phyloP scores from a whole-genome alignment of 495 filamentous ascomycete genomes.

The Sordaria brevicollis region DNA sequence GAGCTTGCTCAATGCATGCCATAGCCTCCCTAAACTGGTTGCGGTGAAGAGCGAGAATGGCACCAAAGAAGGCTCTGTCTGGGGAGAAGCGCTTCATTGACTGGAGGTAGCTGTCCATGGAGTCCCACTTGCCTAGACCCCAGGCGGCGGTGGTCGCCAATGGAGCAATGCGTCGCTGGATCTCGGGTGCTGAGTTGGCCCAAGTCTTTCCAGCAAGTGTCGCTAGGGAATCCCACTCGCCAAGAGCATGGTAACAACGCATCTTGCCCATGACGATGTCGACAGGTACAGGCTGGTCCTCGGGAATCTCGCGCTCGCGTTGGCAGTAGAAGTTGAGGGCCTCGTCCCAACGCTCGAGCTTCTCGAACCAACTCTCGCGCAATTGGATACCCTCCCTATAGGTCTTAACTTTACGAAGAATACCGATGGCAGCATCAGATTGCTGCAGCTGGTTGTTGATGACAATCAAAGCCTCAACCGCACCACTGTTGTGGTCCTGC shows the following conservation, averaged over 20 bases:
- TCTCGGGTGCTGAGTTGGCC: conserved; percentile 72
- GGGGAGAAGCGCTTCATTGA: conserved; percentile 91
- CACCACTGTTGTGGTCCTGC: conserved; percentile 89
- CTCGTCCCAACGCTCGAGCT: conserved; percentile 95
- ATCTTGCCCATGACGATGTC: conserved; percentile 99
- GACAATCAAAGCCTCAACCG: conserved; percentile 91
- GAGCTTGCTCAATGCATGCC: conserved; percentile 76
- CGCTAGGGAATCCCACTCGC: conserved; percentile 91
- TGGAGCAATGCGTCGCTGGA: conserved; percentile 79
- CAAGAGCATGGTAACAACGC: conserved; percentile 93
- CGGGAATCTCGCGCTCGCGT: conserved; percentile 56
- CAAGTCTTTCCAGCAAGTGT: conserved; percentile 85
- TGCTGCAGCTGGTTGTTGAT: conserved; percentile 99
- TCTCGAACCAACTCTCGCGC: conserved; percentile 97
- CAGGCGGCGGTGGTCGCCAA: conserved; percentile 94
- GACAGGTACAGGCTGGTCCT: conserved; percentile 53
- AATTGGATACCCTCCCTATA: conserved; percentile 87
- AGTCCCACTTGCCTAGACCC: conserved; percentile 91
- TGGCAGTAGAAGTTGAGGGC: conserved; percentile 85
- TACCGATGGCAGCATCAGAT: conserved; percentile 94
- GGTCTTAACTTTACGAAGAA: conserved; percentile 83
- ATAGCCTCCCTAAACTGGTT: conserved; percentile 88
- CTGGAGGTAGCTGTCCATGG: conserved; percentile 91
- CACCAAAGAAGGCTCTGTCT: conserved; percentile 93
- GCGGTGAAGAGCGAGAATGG: conserved; percentile 84